Evolutionary conservation across 148 eudicot species (phyloP), one percentile per base, ranked within the genome.

Genomic region (Diospyros lotus): DNA sequence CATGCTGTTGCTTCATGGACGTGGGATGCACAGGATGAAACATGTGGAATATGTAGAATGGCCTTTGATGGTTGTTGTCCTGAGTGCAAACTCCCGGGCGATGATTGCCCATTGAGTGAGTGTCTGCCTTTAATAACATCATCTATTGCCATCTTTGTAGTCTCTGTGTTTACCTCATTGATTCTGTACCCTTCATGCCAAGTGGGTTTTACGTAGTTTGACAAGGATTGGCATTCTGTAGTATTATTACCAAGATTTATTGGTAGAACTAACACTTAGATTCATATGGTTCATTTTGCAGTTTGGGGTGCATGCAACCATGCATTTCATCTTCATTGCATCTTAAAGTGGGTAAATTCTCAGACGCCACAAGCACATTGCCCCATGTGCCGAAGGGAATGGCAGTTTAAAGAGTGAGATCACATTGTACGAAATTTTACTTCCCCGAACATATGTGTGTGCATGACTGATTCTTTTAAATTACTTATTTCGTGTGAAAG

Each of bases 261-360:
- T 63, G 13, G 44, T 61, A 7, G n/a, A 55, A 52, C 54, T 72
- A 58, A 72, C 5, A 40, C 58, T 62, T 59, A 17, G 48, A 76
- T 14, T 5, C 4, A 39, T 76, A 41, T n/a, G n/a, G 8, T 60
- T 69, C 62, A n/a, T 70, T 28, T 72, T 84, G 89, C 93, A 95
- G 99, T 95, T 14, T 95, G 97, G 99, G 99, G 99, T 70, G 87
- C 89, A 51, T 95, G 99, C 84, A 95, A 92, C 86, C 98, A 95
- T 79, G 93, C 98, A 1, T 95, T 92, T 80, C 97, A 95, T 85
- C 90, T 95, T 65, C 99, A 95, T 71, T 95, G 99, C 87, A 95
- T 95, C 85, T 85, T 95, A 76, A 95, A 92, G 78, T 95, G 97
- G 99, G 97, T 95, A 71, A 90, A 93, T 75, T 90, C 96, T 5